phyloP scores from a whole-genome alignment of 768 basidiomycete species.

The Tylopilus plumbeoviolaceoides region DNA sequence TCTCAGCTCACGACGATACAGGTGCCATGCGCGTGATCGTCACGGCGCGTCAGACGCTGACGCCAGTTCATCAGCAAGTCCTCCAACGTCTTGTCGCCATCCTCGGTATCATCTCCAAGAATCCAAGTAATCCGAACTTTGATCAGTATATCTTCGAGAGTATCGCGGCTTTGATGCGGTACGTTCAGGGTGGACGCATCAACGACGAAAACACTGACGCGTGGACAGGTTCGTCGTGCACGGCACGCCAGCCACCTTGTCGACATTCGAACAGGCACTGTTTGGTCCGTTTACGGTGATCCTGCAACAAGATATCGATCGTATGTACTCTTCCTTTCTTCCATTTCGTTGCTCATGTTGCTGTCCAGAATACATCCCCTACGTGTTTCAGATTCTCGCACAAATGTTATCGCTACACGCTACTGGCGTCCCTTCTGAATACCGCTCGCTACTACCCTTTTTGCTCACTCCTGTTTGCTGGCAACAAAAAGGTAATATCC shows the following conservation, averaged over 20 bases:
- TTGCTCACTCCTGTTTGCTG: slow-evolving; percentile 83
- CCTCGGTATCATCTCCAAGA: slow-evolving; percentile 84
- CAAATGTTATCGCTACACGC: slow-evolving; percentile 89
- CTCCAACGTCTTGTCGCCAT: slow-evolving; percentile 77
- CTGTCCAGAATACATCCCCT: slow-evolving; percentile 81
- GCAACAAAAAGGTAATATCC: slow-evolving; percentile 93
- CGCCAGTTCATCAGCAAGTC: slow-evolving; percentile 58
- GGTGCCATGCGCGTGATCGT: slow-evolving; percentile 93
- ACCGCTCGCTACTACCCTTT: slow-evolving; percentile 74
- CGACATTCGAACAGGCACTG: slow-evolving; percentile 73
- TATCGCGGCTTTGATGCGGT: slow-evolving; percentile 91
- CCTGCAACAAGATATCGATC: slow-evolving; percentile 88
- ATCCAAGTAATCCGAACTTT: slow-evolving; percentile 96
- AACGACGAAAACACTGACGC: neutral
- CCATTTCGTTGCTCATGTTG: neutral
- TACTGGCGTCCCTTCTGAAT: slow-evolving; percentile 63
- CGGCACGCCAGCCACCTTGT: slow-evolving; percentile 59
- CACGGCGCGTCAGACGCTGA: slow-evolving; percentile 77
- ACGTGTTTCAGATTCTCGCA: slow-evolving; percentile 93
- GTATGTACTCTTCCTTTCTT: slow-evolving; percentile 39
- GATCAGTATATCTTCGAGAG: slow-evolving; percentile 98
- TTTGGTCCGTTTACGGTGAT: slow-evolving; percentile 88
- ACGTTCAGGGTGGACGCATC: slow-evolving; percentile 4
- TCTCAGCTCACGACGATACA: slow-evolving; percentile 29
- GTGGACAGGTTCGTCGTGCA: slow-evolving; percentile 72